Conservation (phyloP, 176 grass and related monocot genomes). For the Phoenix dactylifera region DNA sequence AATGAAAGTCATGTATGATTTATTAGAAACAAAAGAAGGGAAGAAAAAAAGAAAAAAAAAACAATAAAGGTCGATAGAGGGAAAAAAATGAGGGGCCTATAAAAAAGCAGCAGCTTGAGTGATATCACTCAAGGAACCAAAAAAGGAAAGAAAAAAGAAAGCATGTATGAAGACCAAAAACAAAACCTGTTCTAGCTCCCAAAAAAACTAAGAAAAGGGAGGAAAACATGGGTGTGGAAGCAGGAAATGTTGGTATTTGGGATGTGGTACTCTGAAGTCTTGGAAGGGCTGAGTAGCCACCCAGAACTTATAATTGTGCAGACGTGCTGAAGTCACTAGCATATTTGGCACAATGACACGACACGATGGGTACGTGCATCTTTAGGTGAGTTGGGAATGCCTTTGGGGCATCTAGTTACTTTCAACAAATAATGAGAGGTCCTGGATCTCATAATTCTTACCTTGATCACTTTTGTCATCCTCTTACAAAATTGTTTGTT, state of each 20-base stretch:
- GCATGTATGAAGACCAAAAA: no score
- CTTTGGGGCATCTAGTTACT: no score
- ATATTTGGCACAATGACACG: conserved; percentile 33
- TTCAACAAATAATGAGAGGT: no score
- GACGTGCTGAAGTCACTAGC: not conserved
- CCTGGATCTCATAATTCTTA: no score
- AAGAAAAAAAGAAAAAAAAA: not conserved
- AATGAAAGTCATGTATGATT: not conserved
- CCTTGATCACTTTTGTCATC: no score
- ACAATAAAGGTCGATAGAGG: conserved; percentile 19
- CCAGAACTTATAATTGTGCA: not conserved
- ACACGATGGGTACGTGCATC: conserved; percentile 41
- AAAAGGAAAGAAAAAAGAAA: no score
- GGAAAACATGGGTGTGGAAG: not conserved
- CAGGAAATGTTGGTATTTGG: conserved; percentile 14
- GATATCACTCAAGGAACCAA: no score
- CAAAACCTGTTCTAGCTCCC: not conserved
- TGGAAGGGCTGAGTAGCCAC: conserved; percentile 36
- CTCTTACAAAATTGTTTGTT: no score
- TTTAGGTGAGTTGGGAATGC: conserved; percentile 8
- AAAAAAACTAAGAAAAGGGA: conserved; percentile 5
- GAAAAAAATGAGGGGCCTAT: not conserved
- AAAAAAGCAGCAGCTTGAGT: no score
- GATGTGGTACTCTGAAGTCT: conserved; percentile 21
- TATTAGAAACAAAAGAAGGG: conserved; percentile 12